Conservation (phyloP, 169 alveolate genomes). For the Cryptosporidium ryanae region DNA sequence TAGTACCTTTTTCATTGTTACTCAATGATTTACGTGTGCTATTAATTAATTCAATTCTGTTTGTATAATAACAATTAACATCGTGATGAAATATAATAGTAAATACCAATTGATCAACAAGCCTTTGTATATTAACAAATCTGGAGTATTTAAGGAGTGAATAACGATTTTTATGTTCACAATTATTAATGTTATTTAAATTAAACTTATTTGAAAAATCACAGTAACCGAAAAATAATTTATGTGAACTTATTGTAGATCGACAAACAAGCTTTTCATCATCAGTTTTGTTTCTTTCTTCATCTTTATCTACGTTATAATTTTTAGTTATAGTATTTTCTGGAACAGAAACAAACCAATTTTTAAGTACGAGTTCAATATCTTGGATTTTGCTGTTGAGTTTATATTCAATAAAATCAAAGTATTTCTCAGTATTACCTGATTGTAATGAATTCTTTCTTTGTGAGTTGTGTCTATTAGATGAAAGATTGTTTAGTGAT, state of each 20-base stretch:
- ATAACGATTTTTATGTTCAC: not conserved
- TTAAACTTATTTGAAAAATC: not conserved
- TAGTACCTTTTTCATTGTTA: not conserved
- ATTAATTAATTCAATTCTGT: not conserved
- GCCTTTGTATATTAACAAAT: slow-evolving; percentile 19
- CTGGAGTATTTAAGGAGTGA: slow-evolving; percentile 4
- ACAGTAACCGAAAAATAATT: not conserved
- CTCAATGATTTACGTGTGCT: slow-evolving; percentile 14
- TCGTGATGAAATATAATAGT: slow-evolving; percentile 49
- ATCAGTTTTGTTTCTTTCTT: not conserved
- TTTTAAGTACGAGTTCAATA: not conserved
- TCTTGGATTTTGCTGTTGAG: not conserved
- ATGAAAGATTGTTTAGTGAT: not conserved
- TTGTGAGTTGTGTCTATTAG: slow-evolving; percentile 16
- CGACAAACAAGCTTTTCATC: too few relatives aligned
- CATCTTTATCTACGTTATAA: not conserved
- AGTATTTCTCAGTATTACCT: slow-evolving; percentile 12
- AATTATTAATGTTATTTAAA: not conserved
- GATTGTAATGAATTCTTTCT: slow-evolving; percentile 32
- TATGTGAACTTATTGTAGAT: too few relatives aligned
- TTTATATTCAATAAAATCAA: slow-evolving; percentile 2
- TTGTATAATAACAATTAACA: too few relatives aligned
- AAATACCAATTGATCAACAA: slow-evolving; percentile 45
- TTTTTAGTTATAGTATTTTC: not conserved
- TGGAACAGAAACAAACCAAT: slow-evolving; percentile 22